Evolutionary conservation across 108 stramenopile species (phyloP).

Genomic region (Bacterosira constricta): DNA sequence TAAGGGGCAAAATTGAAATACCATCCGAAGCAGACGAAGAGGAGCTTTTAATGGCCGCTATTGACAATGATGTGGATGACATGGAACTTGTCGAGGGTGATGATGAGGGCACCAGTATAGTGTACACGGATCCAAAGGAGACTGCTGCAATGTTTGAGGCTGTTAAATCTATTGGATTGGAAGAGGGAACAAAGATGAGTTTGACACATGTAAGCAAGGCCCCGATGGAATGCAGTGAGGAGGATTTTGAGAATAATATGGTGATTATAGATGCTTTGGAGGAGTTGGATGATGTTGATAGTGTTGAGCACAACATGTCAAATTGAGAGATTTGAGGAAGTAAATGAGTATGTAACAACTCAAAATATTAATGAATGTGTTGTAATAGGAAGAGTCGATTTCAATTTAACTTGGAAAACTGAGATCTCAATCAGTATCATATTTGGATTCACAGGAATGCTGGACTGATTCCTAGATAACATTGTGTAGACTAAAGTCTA

Average conservation of each 20-base stretch:
- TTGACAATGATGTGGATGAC: slow-evolving; percentile 88
- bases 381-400: background rate
- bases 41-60: slow-evolving; percentile 74
- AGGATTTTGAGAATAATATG: slow-evolving; percentile 95
- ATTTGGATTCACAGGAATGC: too few species aligned
- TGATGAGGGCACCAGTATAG: slow-evolving; percentile 65
- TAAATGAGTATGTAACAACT: background rate
- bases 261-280: slow-evolving; percentile 91
- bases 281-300: slow-evolving; percentile 95
- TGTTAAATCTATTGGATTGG: slow-evolving; percentile 58
- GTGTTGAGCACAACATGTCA: slow-evolving; percentile 97
- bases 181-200: slow-evolving; percentile 68
- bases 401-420: too few species aligned
- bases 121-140: slow-evolving; percentile 87
- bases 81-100: slow-evolving; percentile 69
- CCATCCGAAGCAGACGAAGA: slow-evolving; percentile 65
- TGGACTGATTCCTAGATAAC: too few species aligned
- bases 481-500: too few species aligned
- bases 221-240: slow-evolving; percentile 89
- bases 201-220: slow-evolving; percentile 78
- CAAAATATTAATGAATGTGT: background rate
- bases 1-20: slow-evolving; percentile 79
- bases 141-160: slow-evolving; percentile 73
- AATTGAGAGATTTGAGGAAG: slow-evolving; percentile 45
- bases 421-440: too few species aligned